A percentile compares a stretch with the other conserved stretches of the same genome.
Conservation (phyloP, 1,139 yeast species). For the Zygosaccharomyces pseudobailii region DNA sequence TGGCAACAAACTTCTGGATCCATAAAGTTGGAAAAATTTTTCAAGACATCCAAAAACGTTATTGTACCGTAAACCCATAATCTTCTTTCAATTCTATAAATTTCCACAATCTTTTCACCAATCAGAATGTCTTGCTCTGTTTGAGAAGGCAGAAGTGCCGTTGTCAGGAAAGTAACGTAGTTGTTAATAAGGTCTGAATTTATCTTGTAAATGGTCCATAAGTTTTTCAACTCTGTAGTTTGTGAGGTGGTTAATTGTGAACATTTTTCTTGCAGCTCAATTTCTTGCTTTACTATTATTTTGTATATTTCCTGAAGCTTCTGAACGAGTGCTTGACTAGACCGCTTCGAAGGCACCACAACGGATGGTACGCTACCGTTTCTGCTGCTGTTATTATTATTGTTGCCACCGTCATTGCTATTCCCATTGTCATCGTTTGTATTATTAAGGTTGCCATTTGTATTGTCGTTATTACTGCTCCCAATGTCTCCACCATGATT, state of each 20-base stretch:
- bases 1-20: slow-evolving; percentile 42
- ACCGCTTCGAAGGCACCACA: slow-evolving; percentile 48
- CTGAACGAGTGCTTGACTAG: slow-evolving; percentile 66
- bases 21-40: slow-evolving; percentile 54
- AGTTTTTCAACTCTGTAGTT: slow-evolving; percentile 52
- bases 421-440: slow-evolving; percentile 9
- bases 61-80: slow-evolving; percentile 84
- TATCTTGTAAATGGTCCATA: slow-evolving; percentile 69
- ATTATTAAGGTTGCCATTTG: slow-evolving; percentile 7
- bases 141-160: slow-evolving; percentile 67
- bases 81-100: slow-evolving; percentile 70
- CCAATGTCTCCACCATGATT: slow-evolving; percentile 1
- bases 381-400: slow-evolving; percentile 18
- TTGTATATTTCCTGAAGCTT: slow-evolving; percentile 71
- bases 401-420: slow-evolving; percentile 16
- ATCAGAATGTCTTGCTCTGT: slow-evolving; percentile 39
- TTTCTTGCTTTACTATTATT: slow-evolving; percentile 61
- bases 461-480: slow-evolving; percentile 12
- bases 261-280: slow-evolving; percentile 62
- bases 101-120: slow-evolving; percentile 68
- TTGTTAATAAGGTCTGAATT: slow-evolving; percentile 61
- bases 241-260: slow-evolving; percentile 41
- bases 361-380: slow-evolving; percentile 25
- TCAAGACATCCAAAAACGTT: slow-evolving; percentile 71
- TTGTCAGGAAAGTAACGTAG: slow-evolving; percentile 64